phyloP scores from a whole-genome alignment of 2,329 filamentous ascomycete species.

The Penicillium sp. region DNA sequence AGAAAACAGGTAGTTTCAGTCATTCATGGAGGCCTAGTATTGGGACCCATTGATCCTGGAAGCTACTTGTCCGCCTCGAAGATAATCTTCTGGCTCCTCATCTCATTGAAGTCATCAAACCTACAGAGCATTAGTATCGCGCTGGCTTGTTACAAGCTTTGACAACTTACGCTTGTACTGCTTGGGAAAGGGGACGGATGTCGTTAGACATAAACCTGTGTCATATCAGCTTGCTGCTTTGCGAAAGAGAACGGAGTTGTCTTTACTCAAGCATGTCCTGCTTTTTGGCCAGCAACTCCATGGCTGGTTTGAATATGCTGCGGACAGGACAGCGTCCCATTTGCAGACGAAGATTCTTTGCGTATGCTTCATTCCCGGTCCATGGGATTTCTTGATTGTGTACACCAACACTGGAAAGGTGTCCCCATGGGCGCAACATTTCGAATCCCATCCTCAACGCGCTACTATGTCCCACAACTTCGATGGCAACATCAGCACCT shows the following conservation, averaged over 20 bases:
- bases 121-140: conserved; percentile 25
- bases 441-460: conserved; percentile 71
- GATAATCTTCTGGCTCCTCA: conserved; percentile 71
- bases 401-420: conserved; percentile 72
- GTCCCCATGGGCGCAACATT: conserved; percentile 70
- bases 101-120: conserved; percentile 70
- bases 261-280: conserved; percentile 55
- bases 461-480: conserved; percentile 69
- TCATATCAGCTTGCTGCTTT: conserved; percentile 56
- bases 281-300: background rate
- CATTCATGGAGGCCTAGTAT: too few relatives aligned
- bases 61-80: conserved; percentile 53
- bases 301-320: conserved; percentile 19
- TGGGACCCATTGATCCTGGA: too few relatives aligned
- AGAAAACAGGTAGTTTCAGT: too few relatives aligned
- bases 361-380: conserved; percentile 62
- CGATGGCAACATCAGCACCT: conserved; percentile 80
- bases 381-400: conserved; percentile 72
- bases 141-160: too few relatives aligned
- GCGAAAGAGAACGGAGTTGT: conserved; percentile 59
- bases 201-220: conserved; percentile 72
- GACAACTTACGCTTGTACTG: conserved; percentile 53
- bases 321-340: conserved; percentile 74
- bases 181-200: conserved; percentile 67
- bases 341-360: conserved; percentile 70